Evolutionary conservation across 352 stramenopile genomes (phyloP).

Genomic region (Pythium utonaiense): DNA sequence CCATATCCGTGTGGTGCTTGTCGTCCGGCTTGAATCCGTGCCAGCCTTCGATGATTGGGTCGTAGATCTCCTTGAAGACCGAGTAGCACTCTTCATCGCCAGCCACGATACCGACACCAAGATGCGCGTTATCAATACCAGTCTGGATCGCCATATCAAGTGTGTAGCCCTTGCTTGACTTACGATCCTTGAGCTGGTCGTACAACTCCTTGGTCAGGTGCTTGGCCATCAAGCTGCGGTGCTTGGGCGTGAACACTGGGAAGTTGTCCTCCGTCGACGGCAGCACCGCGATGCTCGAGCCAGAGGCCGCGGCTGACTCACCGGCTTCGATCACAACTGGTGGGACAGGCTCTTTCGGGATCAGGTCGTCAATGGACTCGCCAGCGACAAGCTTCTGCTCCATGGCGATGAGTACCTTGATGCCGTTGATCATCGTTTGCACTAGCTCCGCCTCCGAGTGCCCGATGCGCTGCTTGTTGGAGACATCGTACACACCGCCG

Average conservation of each 20-base stretch:
- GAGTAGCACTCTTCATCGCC: slow-evolving; percentile 83
- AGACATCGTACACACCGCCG: slow-evolving; percentile 86
- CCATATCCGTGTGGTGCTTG: slow-evolving; percentile 80
- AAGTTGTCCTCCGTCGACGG: slow-evolving; percentile 70
- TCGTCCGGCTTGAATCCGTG: slow-evolving; percentile 80
- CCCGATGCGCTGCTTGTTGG: slow-evolving; percentile 84
- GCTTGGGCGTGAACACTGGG: slow-evolving; percentile 76
- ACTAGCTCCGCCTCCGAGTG: slow-evolving; percentile 90
- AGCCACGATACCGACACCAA: slow-evolving; percentile 80
- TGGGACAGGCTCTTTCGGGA: slow-evolving; percentile 49
- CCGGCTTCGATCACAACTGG: slow-evolving; percentile 67
- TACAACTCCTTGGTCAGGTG: slow-evolving; percentile 79
- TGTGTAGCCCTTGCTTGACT: slow-evolving; percentile 76
- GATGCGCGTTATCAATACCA: slow-evolving; percentile 75
- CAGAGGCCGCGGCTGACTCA: slow-evolving; percentile 28
- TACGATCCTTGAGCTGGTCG: slow-evolving; percentile 70
- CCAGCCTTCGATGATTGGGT: slow-evolving; percentile 85
- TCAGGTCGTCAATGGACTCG: slow-evolving; percentile 61
- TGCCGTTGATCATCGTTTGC: slow-evolving; percentile 84
- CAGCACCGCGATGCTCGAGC: slow-evolving; percentile 49
- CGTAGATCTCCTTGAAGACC: slow-evolving; percentile 81
- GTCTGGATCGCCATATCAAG: slow-evolving; percentile 86
- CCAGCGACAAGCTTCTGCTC: slow-evolving; percentile 82
- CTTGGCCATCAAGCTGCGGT: slow-evolving; percentile 87
- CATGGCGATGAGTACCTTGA: slow-evolving; percentile 83